Percentiles rank a stretch among this genome's conserved stretches.
These are phyloP conservation scores for Phytophthora ramorum DNA, from an alignment of 352 stramenopile species.

Conservation along the genomic window DNA sequence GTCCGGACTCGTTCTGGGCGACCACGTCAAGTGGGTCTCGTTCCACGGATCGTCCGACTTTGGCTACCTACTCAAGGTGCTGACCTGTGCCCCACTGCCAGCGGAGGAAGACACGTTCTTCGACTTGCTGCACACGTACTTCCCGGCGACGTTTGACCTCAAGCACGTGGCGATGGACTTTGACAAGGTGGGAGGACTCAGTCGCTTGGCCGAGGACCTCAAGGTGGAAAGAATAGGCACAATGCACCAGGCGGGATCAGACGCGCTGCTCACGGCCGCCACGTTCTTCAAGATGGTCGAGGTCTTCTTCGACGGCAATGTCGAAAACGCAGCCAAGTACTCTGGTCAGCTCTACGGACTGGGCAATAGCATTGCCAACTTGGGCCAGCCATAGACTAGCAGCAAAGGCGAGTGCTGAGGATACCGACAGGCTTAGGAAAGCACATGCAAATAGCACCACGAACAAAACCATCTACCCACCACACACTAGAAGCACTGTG, in stretches of 20 bases:
- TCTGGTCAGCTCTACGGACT: conserved; percentile 88
- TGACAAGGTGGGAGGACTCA: conserved; percentile 98
- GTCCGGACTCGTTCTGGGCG: conserved; percentile 97
- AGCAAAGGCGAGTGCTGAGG: conserved; percentile 15
- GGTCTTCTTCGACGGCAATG: conserved; percentile 87
- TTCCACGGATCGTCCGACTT: conserved; percentile 99
- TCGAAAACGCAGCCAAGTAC: conserved; percentile 86
- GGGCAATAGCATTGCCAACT: conserved; percentile 64
- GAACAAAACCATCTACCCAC: conserved; percentile 18
- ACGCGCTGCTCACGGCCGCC: conserved; percentile 96
- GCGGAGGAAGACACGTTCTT: conserved; percentile 96
- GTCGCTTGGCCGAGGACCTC: conserved; percentile 96
- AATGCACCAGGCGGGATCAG: conserved; percentile 99
- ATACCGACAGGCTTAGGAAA: conserved; percentile 17
- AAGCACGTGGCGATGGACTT: conserved; percentile 99
- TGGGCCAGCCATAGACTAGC: conserved; percentile 44
- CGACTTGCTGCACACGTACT: conserved; percentile 98
- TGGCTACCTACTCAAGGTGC: conserved; percentile 98
- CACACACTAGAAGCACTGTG: conserved; percentile 15
- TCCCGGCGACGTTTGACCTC: conserved; percentile 98
- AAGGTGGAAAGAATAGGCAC: conserved; percentile 97
- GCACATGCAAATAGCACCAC: conserved; percentile 33
- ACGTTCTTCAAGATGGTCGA: conserved; percentile 94
- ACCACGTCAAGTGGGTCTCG: conserved; percentile 98
- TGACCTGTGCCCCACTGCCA: conserved; percentile 92